These are phyloP conservation scores for Neurospora sp. DNA, from an alignment of 495 filamentous ascomycete species.

Conservation along the genomic window DNA sequence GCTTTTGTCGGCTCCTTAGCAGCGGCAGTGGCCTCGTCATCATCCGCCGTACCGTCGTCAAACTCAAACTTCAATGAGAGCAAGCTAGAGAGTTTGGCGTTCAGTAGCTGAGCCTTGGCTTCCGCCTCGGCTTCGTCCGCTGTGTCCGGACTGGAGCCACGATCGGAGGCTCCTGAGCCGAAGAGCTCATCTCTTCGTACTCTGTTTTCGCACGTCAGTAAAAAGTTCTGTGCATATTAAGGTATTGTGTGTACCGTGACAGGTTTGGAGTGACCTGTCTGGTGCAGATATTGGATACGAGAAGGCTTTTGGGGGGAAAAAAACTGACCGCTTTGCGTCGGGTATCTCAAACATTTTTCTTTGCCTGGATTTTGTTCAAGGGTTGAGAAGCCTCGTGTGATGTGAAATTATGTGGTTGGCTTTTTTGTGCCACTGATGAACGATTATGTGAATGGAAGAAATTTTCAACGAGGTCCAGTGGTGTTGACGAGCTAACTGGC, in stretches of 20 bases:
- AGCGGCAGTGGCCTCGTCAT: neutral
- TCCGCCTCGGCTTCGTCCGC: conserved; percentile 16
- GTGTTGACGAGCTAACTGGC: neutral
- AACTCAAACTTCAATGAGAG: conserved; percentile 23
- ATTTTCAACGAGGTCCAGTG: neutral
- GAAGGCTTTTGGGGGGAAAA: neutral
- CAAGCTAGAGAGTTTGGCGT: conserved; percentile 31
- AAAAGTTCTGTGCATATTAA: neutral
- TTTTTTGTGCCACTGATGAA: neutral
- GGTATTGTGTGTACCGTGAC: neutral
- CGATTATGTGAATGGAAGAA: neutral
- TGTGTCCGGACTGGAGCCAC: conserved; percentile 10
- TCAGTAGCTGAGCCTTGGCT: conserved; percentile 25
- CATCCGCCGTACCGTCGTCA: neutral
- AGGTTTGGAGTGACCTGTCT: neutral
- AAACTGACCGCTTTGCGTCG: conserved; percentile 41
- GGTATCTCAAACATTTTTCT: conserved; percentile 43
- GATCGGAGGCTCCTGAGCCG: conserved; percentile 21
- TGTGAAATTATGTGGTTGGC: neutral
- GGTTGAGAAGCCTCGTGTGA: neutral
- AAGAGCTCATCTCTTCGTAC: conserved; percentile 43
- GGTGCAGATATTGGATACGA: neutral
- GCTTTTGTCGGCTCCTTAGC: neutral
- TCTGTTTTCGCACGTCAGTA: conserved; percentile 16
- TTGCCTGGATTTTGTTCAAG: neutral